Evolutionary conservation across 257 asterid genomes (phyloP), one percentile per base, ranked within the genome.

Genomic region (Dorcoceras hygrometricum): DNA sequence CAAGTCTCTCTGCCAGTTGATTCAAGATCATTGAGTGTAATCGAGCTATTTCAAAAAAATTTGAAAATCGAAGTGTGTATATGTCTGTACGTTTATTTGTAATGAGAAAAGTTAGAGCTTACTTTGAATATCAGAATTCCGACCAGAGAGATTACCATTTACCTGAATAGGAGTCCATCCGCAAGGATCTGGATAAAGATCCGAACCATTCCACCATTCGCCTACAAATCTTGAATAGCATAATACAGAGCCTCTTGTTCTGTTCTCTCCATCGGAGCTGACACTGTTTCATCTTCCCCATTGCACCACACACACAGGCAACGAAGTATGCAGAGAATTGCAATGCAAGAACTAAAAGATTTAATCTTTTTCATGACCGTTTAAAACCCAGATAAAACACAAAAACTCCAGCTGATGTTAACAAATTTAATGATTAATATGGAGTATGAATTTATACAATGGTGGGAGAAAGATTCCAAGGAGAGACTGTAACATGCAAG

Each of bases 141-240:
- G 43, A 22, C 48, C 1, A 31, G 36, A 31, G 31, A 61, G 31
- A 31, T 62, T 46, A 48, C 14, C 9, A 48, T 36, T 16, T 25
- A 86, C 99, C 96, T 85, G 97, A 14, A 94, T 88, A 6, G 99
- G 99, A 36, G 97, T 94, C 97, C 99, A 94, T 31, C 99, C 99
- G 78, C 99, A 94, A 29, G 99, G 99, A 84, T 94, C 99, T 25
- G 99, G 97, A 81, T 85, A 94, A 59, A 94, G 97, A 86, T 94
- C 96, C 43, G 96, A 94, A 12, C 99, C 99, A 72, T 94, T 94
- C 99, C 99, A 94, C 95, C 96, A 85, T 65, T 77, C 77, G 9
- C 99, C 96, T 16, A 88, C 97, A 83, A 94, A 16, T 86, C 91
- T 72, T 94, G 99, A 84, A 94, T 87, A 28, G 96, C 76, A 58